Conservation (phyloP, 768 basidiomycete species). For the Russula griseocarnosa region DNA sequence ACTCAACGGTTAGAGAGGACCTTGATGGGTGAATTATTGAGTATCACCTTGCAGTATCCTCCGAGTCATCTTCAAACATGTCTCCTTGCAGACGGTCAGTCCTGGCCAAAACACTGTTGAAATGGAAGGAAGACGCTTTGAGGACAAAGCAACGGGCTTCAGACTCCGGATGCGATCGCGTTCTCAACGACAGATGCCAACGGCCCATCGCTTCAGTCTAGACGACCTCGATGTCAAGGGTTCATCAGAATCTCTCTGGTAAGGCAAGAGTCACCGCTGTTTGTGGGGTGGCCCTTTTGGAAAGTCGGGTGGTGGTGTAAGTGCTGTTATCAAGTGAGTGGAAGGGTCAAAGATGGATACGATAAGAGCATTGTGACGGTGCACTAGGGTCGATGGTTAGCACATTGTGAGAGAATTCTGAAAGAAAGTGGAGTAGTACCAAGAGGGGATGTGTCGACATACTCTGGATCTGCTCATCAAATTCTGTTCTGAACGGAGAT, state of each 20-base stretch:
- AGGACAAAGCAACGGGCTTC: too few species aligned
- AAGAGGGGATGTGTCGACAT: conserved; percentile 57
- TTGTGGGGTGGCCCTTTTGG: conserved; percentile 66
- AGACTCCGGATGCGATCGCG: conserved; percentile 64
- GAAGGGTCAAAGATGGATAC: conserved; percentile 82
- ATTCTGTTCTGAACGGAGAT: conserved; percentile 72
- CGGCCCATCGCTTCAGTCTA: conserved; percentile 69
- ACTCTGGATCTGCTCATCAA: conserved; percentile 63
- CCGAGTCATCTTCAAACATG: too few species aligned
- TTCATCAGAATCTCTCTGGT: conserved; percentile 59
- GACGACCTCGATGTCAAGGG: conserved; percentile 54
- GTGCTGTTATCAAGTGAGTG: conserved; percentile 61
- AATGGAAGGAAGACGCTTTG: too few species aligned
- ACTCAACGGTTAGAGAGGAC: too few species aligned
- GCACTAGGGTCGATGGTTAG: conserved; percentile 42
- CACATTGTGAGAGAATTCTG: conserved; percentile 11
- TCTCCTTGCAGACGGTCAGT: too few species aligned
- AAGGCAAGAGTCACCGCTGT: conserved; percentile 61
- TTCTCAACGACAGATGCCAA: conserved; percentile 68
- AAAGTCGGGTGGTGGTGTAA: conserved; percentile 58
- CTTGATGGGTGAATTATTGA: too few species aligned
- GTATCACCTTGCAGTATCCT: too few species aligned
- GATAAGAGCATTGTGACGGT: conserved; percentile 78
- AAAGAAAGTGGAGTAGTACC: conserved; percentile 30
- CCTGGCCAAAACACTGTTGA: too few species aligned